A percentile compares a stretch with the other conserved stretches of the same genome.
Conservation (phyloP, 305 asterid genomes). For the Fraxinus albicans region DNA sequence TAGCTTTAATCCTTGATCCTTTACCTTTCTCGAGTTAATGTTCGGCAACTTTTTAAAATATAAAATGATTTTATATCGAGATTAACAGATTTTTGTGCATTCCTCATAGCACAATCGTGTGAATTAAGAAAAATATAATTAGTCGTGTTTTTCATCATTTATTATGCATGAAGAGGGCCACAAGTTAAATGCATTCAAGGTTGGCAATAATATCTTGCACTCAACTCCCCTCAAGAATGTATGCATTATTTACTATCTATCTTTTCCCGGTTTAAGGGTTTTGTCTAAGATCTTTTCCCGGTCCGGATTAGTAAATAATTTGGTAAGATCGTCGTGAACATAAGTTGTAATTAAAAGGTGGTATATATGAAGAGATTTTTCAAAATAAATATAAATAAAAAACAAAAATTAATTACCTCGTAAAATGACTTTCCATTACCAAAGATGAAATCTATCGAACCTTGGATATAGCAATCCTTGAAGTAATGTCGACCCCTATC, state of each 20-base stretch:
- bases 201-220: neutral
- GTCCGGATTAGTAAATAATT: too few relatives aligned
- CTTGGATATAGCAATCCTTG: conserved; percentile 82
- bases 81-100: neutral
- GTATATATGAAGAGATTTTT: neutral
- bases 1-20: neutral
- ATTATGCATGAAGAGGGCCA: neutral
- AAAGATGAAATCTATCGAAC: conserved; percentile 86
- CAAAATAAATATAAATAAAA: neutral
- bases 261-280: neutral
- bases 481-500: conserved; percentile 91
- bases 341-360: neutral
- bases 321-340: neutral
- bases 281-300: neutral
- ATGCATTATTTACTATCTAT: neutral
- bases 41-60: too few relatives aligned
- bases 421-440: conserved; percentile 82
- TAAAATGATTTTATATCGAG: neutral
- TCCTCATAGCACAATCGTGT: neutral
- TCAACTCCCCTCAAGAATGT: neutral
- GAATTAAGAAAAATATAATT: neutral
- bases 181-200: neutral
- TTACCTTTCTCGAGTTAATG: neutral
- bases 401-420: conserved; percentile 43
- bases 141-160: neutral